These are phyloP conservation scores for Trichoderma erinaceum DNA, from an alignment of 495 filamentous ascomycete species.

Conservation along the genomic window DNA sequence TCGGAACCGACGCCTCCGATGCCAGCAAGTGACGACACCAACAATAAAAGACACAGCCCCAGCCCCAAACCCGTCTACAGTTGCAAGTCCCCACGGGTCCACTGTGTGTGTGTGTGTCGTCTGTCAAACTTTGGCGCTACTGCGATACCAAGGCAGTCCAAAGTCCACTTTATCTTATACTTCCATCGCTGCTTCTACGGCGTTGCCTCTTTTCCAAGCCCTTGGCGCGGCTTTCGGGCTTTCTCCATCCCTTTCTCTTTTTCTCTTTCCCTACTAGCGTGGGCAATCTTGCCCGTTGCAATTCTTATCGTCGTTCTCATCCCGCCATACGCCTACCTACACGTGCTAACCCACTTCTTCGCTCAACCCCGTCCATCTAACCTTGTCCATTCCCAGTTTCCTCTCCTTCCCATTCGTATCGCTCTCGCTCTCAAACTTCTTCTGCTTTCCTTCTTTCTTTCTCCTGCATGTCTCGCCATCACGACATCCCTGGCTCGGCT, in stretches of 20 bases:
- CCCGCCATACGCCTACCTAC: neutral
- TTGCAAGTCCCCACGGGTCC: no score
- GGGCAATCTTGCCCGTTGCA: neutral
- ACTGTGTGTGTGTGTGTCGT: no score
- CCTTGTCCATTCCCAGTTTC: neutral
- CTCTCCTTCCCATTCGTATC: neutral
- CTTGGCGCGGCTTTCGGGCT: neutral
- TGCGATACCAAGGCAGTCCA: no score
- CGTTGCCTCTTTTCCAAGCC: neutral
- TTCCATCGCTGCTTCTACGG: neutral
- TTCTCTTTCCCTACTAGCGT: neutral
- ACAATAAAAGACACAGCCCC: neutral
- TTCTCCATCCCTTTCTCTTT: neutral
- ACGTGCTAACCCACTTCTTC: conserved; percentile 11
- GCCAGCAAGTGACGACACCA: conserved; percentile 5
- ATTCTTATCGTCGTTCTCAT: neutral
- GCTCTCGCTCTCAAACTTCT: neutral
- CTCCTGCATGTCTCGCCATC: conserved; percentile 10
- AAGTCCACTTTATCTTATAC: neutral
- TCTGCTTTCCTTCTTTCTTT: neutral
- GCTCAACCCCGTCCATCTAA: neutral
- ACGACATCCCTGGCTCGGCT: conserved; percentile 6
- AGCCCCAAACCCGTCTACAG: no score
- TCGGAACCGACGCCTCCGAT: conserved; percentile 4
- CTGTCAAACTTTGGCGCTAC: no score